phyloP scores from a whole-genome alignment of 805 yeast species.

The Teunomyces pallodes region DNA sequence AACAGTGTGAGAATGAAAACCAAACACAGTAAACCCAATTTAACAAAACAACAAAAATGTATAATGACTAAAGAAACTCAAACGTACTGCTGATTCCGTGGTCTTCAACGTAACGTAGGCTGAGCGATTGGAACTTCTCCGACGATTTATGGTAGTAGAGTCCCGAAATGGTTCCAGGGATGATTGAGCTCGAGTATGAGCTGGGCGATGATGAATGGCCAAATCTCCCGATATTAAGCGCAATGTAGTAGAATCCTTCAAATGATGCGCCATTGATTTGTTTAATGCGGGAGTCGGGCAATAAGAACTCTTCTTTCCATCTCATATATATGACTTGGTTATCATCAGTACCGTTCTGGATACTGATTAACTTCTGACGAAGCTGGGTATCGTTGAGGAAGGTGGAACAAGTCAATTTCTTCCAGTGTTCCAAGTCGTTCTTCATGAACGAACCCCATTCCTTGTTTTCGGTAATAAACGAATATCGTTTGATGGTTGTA shows the following conservation, averaged over 20 bases:
- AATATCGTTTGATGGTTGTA: conserved; percentile 27
- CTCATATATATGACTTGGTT: conserved; percentile 67
- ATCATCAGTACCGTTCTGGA: conserved; percentile 31
- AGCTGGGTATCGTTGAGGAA: conserved; percentile 46
- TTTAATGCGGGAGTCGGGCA: conserved; percentile 71
- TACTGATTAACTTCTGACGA: conserved; percentile 22
- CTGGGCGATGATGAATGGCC: background rate
- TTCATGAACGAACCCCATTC: conserved; percentile 51
- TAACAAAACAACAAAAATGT: background rate
- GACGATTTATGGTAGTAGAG: conserved; percentile 79
- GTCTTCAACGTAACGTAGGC: conserved; percentile 53
- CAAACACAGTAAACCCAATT: background rate
- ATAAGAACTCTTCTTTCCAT: conserved; percentile 89
- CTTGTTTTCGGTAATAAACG: conserved; percentile 56
- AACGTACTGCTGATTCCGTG: conserved; percentile 35
- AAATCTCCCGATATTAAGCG: conserved; percentile 60
- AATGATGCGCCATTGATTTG: conserved; percentile 74
- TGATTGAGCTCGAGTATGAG: conserved; percentile 10
- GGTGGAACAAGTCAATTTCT: conserved; percentile 43
- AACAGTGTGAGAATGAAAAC: background rate
- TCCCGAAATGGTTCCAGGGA: conserved; percentile 74
- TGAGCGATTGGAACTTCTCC: conserved; percentile 77
- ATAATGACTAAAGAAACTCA: conserved; percentile 17
- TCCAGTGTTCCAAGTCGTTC: conserved; percentile 52
- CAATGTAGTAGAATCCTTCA: conserved; percentile 89